phyloP scores from a whole-genome alignment of 495 filamentous ascomycete species.

The Penicillium waksmanii region DNA sequence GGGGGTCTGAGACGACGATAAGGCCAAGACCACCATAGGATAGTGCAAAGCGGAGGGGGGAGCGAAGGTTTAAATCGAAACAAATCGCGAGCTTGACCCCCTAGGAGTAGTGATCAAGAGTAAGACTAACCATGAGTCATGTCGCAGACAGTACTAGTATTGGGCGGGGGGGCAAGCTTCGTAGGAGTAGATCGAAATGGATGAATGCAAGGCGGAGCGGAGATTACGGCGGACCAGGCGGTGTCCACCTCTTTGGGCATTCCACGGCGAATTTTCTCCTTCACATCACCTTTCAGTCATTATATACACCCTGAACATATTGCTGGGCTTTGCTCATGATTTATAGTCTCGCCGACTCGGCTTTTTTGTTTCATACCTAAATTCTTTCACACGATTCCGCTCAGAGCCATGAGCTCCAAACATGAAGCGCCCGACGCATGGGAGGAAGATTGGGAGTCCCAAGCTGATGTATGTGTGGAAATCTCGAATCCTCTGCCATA shows the following conservation, averaged over 20 bases:
- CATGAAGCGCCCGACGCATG: conserved; percentile 73
- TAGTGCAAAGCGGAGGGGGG: background rate
- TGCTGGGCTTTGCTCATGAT: conserved; percentile 4
- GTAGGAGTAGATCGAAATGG: conserved; percentile 4
- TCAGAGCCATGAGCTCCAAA: conserved; percentile 55
- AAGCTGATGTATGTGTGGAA: conserved; percentile 65
- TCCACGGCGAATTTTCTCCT: conserved; percentile 31
- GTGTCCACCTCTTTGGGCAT: conserved; percentile 27
- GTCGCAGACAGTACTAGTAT: background rate
- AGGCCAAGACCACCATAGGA: conserved; percentile 1
- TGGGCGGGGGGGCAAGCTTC: background rate
- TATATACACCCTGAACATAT: conserved; percentile 23
- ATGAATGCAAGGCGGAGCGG: conserved; percentile 16
- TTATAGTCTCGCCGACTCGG: background rate
- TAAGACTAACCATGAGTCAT: conserved; percentile 30
- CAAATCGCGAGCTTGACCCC: background rate
- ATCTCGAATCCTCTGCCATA: conserved; percentile 1
- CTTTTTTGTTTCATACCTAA: background rate
- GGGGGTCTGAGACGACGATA: background rate
- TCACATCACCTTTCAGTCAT: conserved; percentile 17
- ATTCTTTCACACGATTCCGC: conserved; percentile 6
- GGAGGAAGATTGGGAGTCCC: conserved; percentile 87
- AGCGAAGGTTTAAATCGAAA: background rate
- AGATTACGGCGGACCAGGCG: conserved; percentile 28
- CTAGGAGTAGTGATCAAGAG: background rate